Base-by-base conservation (phyloP, 352 stramenopile species). In the Pythium monospermum region DNA sequence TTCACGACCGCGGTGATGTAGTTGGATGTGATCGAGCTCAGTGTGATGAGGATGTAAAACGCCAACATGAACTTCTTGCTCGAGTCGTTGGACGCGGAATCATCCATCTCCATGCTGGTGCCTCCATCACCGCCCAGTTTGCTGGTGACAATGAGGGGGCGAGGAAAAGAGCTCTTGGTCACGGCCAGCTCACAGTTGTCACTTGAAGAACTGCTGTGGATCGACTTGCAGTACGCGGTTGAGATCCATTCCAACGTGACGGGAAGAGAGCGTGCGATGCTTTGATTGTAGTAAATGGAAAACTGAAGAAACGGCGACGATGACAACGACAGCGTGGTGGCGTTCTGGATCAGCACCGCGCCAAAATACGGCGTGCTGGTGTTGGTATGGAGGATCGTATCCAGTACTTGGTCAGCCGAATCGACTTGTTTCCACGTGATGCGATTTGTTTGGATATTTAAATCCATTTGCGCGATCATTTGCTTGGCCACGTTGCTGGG, bases 51-150 rank as follows among this genome's bases (percentile, higher is more conserved):
- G 25, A 79, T 56, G 57, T 83, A 98, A 74, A 76, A 96, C 48
- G 51, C 97, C 52, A 89, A 96, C 94, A 62, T 95, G 66, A 88
- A 98, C 68, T 77, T 99, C 84, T 40, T 63, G 11, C 69, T 49
- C 16, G 76, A 49, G 19, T 22, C 79, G 61, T 48, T 59, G 43
- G 28, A 69, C 7, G 13, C 30, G 30, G 30, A 35, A 13, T 35
- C 13, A 6, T 11, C 30, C 3, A 49, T 15, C n/a, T 55, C 32
- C 10, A 59, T 16, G 3, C 27, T 23, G 11, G 37, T 21, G 13
- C 8, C 30, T 62, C 59, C 22, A 56, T 58, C 40, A 23, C 22
- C 41, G 2, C 39, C 47, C 2, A 22, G 30, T 0, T 38, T 41
- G 25, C 15, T 23, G 8, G 22, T 40, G 27, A 66, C 42, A 4